Evolutionary conservation across 139 green algal genomes (phyloP), one percentile per base, ranked within the genome.

Genomic region (Prasinococcaceae sp.): DNA sequence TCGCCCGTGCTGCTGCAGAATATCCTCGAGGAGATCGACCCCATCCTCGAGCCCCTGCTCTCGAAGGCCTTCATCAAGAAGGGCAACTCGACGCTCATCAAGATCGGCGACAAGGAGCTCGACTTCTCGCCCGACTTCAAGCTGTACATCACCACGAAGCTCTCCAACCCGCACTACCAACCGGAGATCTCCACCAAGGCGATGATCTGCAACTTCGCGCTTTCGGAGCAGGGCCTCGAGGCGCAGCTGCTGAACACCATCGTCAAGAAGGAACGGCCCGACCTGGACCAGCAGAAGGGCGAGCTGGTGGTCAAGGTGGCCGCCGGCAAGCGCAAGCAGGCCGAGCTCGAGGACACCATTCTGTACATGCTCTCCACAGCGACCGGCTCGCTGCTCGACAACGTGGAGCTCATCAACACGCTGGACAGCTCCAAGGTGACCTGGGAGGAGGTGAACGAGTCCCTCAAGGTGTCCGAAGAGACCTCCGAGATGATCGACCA

Each of bases 81-180:
- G 12, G 81, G 81, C 50, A 85, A 82, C 62, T 56, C 68, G 42
- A 43, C 68, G 28, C 58, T 86, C 2, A 81, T 90, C 58, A 86
- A 86, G 63, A 69, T 93, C 12, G 83, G 83, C 2, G 83, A 93
- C 62, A 86, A 84, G 60, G 80, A 90, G 61, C 45, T 85, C 6
- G 83, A 93, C 67, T 85, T 79, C 72, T 82, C 82, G 55, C 58
- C 64, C 16, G 69, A 84, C 52, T 93, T 90, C 68, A 77, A 70
- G 58, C 72, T 93, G 26, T 93, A 90, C 65, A 69, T 93, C 30
- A 88, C 79, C 37, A 87, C 81, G 43, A 93, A 93, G 76, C 66
- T 93, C 19, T 40, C 63, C 55, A 90, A 86, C 68, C 84, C 84
- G 19, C 79, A 86, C 54, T 93, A 89, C 75, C 82, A 66, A 2